phyloP scores from a whole-genome alignment of 2,329 filamentous ascomycete species.

The Penicillium hordei region DNA sequence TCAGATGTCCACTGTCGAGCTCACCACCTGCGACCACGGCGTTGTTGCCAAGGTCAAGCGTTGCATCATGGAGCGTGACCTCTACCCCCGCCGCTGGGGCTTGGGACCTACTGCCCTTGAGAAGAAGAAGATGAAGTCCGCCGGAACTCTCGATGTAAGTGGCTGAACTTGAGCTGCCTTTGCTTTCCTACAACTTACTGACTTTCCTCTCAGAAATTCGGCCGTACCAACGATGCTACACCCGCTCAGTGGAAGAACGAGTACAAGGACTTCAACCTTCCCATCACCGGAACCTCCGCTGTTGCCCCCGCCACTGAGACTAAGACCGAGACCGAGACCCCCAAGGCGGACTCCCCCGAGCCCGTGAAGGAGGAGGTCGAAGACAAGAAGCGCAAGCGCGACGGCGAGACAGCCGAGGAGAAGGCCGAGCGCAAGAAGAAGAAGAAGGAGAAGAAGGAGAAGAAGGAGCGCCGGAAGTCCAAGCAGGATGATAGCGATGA shows the following conservation, averaged over 20 bases:
- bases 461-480: constrained; percentile 72
- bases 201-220: constrained; percentile 64
- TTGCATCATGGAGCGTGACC: constrained; percentile 98
- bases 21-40: constrained; percentile 94
- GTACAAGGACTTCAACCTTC: constrained; percentile 83
- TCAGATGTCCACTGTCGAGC: constrained; percentile 96
- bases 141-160: constrained; percentile 79
- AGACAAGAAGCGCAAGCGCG: constrained; percentile 58
- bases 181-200: neutral
- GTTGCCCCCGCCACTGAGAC: constrained; percentile 38
- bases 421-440: constrained; percentile 51
- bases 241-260: constrained; percentile 88
- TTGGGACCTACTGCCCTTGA: constrained; percentile 88
- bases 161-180: neutral
- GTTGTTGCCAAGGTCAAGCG: constrained; percentile 99
- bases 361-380: constrained; percentile 45
- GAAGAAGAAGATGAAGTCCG: constrained; percentile 99
- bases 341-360: constrained; percentile 20
- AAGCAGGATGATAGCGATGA: constrained; percentile 72
- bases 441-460: constrained; percentile 57
- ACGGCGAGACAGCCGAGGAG: constrained; percentile 54
- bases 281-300: constrained; percentile 46
- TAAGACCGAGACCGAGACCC: constrained; percentile 18
- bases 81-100: constrained; percentile 96
- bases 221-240: constrained; percentile 86